Percentiles rank a stretch among this genome's conserved stretches.
Conservation (phyloP, 2,329 filamentous ascomycete species). For the Chalaropsis ovoidea region DNA sequence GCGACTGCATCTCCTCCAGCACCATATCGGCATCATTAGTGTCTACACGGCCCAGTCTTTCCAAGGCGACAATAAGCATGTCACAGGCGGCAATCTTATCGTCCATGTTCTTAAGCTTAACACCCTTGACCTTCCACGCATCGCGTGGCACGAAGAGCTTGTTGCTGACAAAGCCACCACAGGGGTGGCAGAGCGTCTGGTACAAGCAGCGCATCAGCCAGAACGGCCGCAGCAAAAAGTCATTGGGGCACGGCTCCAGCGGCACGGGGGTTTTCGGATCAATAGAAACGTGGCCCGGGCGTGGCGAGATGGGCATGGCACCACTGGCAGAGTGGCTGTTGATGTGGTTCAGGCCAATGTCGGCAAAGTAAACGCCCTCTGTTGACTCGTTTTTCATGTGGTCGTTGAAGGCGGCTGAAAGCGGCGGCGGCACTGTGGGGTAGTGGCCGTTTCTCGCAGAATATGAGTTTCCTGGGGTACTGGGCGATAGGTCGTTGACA, state of each 20-base stretch:
- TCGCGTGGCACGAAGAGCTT: conserved; percentile 87
- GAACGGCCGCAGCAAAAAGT: conserved; percentile 83
- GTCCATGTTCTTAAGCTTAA: conserved; percentile 82
- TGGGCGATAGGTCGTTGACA: conserved; percentile 56
- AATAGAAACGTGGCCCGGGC: conserved; percentile 52
- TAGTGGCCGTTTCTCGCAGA: conserved; percentile 36
- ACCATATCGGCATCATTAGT: conserved; percentile 85
- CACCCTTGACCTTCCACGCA: conserved; percentile 86
- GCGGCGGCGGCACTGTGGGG: conserved; percentile 58
- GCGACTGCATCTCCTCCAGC: conserved; percentile 82
- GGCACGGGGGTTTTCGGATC: conserved; percentile 53
- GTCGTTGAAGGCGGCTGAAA: conserved; percentile 52
- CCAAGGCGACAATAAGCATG: conserved; percentile 74
- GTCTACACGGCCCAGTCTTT: conserved; percentile 74
- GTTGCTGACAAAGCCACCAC: conserved; percentile 83
- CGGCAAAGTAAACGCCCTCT: conserved; percentile 70
- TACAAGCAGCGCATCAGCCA: conserved; percentile 96
- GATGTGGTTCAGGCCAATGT: conserved; percentile 60
- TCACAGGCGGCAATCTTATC: conserved; percentile 93
- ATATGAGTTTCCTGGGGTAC: conserved; percentile 64
- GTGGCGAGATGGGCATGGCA: conserved; percentile 32
- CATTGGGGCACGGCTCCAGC: conserved; percentile 83
- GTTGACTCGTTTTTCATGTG: conserved; percentile 47
- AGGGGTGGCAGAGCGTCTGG: conserved; percentile 81
- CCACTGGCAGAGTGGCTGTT: conserved; percentile 15